Evolutionary conservation across 148 eudicot genomes (phyloP).

Genomic region (Cornus controversa): DNA sequence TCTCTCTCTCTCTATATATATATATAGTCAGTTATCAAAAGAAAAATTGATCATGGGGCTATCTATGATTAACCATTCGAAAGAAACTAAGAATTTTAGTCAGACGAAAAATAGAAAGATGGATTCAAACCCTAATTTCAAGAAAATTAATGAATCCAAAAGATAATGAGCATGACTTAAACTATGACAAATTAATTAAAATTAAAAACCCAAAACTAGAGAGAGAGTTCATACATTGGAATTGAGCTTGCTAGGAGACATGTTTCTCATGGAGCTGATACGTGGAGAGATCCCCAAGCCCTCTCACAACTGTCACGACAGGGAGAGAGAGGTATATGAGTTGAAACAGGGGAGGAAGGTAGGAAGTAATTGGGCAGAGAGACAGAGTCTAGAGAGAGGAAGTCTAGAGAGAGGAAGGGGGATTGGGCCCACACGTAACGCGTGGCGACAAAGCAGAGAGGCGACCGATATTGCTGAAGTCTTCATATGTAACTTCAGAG

Average conservation of each 20-base stretch:
- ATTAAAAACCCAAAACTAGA: neutral
- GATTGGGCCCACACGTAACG: neutral
- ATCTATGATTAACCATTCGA: neutral
- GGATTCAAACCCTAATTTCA: neutral
- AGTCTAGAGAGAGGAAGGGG: neutral
- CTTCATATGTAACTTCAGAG: no score
- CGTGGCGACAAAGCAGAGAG: neutral
- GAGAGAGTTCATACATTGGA: slow-evolving; percentile 27
- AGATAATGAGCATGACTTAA: neutral
- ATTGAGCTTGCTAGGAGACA: slow-evolving; percentile 30
- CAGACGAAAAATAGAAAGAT: neutral
- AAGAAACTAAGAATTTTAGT: neutral
- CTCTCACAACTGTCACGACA: neutral
- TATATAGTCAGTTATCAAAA: neutral
- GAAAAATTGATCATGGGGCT: neutral
- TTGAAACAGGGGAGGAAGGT: neutral
- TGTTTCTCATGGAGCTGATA: slow-evolving; percentile 14
- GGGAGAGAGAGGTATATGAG: neutral
- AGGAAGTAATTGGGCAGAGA: slow-evolving; percentile 2
- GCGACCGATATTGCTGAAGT: no score
- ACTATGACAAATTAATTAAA: neutral
- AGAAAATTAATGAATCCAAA: neutral
- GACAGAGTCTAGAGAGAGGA: slow-evolving; percentile 12
- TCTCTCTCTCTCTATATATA: no score
- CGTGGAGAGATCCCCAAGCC: neutral